These are phyloP conservation scores for Cairneyella variabilis DNA, from an alignment of 495 filamentous ascomycete genomes.

Conservation along the genomic window DNA sequence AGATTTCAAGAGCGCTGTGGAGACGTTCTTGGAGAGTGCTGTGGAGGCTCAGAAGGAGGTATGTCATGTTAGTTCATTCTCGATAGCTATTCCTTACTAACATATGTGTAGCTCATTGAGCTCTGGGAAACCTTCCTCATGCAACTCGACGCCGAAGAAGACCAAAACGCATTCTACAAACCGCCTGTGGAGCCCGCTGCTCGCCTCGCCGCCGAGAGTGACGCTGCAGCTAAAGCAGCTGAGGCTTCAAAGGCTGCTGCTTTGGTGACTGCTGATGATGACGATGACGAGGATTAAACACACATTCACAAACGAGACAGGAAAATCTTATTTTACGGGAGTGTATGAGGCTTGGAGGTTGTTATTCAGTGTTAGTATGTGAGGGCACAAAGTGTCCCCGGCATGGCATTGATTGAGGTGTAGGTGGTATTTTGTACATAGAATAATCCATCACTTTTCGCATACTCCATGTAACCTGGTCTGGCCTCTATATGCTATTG, in stretches of 20 bases:
- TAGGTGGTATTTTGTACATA: slow-evolving; percentile 24
- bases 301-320: not conserved
- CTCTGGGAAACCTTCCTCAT: slow-evolving; percentile 97
- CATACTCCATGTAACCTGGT: not conserved
- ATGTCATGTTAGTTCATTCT: slow-evolving; percentile 22
- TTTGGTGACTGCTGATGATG: slow-evolving; percentile 34
- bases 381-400: not conserved
- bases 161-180: slow-evolving; percentile 73
- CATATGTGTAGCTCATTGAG: slow-evolving; percentile 74
- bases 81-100: not conserved
- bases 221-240: not conserved
- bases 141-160: slow-evolving; percentile 90
- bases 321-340: not conserved
- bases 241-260: slow-evolving; percentile 27
- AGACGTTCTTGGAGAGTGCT: slow-evolving; percentile 93
- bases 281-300: slow-evolving; percentile 29
- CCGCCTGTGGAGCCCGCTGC: slow-evolving; percentile 43
- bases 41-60: slow-evolving; percentile 99
- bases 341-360: not conserved
- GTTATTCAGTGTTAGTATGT: not conserved
- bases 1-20: slow-evolving; percentile 96
- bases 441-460: slow-evolving; percentile 16
- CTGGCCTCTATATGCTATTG: not conserved
- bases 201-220: slow-evolving; percentile 11
- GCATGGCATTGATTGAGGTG: not conserved